These are phyloP conservation scores for Coleophoma eucalyptorum DNA, from an alignment of 2,329 filamentous ascomycete species.

Conservation along the genomic window DNA sequence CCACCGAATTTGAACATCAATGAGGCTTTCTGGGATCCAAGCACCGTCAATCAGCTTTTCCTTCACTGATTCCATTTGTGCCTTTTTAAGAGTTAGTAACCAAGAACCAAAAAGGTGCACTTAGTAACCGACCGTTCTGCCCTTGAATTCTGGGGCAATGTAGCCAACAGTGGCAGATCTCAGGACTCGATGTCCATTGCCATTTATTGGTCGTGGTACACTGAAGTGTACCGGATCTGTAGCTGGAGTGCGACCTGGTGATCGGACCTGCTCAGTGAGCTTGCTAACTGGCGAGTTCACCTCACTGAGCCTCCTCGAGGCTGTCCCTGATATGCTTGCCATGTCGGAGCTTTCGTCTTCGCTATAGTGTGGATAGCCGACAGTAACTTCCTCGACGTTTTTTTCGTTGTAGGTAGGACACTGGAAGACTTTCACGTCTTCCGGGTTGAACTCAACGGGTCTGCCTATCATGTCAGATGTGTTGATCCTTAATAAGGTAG, in stretches of 20 bases:
- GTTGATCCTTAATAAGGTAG: slow-evolving; percentile 12
- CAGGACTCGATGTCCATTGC: slow-evolving; percentile 63
- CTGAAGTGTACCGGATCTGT: slow-evolving; percentile 85
- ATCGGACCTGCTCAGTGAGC: slow-evolving; percentile 21
- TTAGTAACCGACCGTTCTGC: slow-evolving; percentile 87
- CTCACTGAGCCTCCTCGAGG: neutral
- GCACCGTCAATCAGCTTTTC: slow-evolving; percentile 70
- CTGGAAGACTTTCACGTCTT: slow-evolving; percentile 1
- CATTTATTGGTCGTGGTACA: slow-evolving; percentile 52
- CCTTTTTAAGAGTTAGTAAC: neutral
- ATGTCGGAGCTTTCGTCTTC: slow-evolving; percentile 13
- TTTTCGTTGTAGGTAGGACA: slow-evolving; percentile 8
- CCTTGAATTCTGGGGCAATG: slow-evolving; percentile 88
- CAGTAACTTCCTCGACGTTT: slow-evolving; percentile 1
- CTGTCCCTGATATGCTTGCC: slow-evolving; percentile 7
- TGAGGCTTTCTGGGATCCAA: slow-evolving; percentile 80
- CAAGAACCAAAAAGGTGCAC: slow-evolving; percentile 43
- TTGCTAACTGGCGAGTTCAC: slow-evolving; percentile 4
- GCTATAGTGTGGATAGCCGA: slow-evolving; percentile 8
- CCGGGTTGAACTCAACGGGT: neutral
- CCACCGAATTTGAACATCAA: slow-evolving; percentile 86
- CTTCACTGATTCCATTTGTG: slow-evolving; percentile 34
- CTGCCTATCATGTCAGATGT: slow-evolving; percentile 17
- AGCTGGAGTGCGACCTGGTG: slow-evolving; percentile 51
- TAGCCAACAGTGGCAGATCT: slow-evolving; percentile 92